Percentiles rank a stretch among this genome's conserved stretches.
phyloP scores from a whole-genome alignment of 2,329 filamentous ascomycete species.

The Pyrenophora seminiperda region DNA sequence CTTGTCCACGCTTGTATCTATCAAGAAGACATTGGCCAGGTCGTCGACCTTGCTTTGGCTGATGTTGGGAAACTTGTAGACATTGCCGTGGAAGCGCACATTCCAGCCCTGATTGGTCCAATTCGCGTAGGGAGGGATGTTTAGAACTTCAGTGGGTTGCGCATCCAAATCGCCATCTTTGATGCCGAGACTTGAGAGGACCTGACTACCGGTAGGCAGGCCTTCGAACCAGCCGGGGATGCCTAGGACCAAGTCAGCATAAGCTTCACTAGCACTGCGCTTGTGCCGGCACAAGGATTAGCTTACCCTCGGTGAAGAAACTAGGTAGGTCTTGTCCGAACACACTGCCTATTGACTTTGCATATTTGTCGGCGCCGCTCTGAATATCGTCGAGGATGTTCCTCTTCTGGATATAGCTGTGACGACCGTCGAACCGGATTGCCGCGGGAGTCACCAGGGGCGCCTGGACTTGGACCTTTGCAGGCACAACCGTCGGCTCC shows the following conservation, averaged over 20 bases:
- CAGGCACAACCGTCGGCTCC: slow-evolving; percentile 40
- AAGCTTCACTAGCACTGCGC: slow-evolving; percentile 23
- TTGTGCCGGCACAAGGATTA: background rate
- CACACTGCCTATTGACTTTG: slow-evolving; percentile 41
- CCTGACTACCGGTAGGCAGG: slow-evolving; percentile 66
- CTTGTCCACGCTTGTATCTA: slow-evolving; percentile 65
- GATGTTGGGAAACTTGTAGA: slow-evolving; percentile 79
- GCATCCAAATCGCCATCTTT: slow-evolving; percentile 63
- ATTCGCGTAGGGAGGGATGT: slow-evolving; percentile 70
- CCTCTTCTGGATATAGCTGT: slow-evolving; percentile 42
- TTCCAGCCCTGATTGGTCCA: slow-evolving; percentile 81
- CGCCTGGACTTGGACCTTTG: slow-evolving; percentile 34
- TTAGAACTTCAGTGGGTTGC: slow-evolving; percentile 71
- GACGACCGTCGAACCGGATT: slow-evolving; percentile 38
- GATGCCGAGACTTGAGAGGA: slow-evolving; percentile 66
- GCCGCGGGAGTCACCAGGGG: slow-evolving; percentile 44
- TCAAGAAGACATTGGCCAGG: slow-evolving; percentile 72
- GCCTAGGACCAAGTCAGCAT: slow-evolving; percentile 42
- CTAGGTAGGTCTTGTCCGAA: slow-evolving; percentile 44
- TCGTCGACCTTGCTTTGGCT: slow-evolving; percentile 67
- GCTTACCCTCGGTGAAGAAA: slow-evolving; percentile 46
- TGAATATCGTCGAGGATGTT: slow-evolving; percentile 42
- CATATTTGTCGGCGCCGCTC: slow-evolving; percentile 37
- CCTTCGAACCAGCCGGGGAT: slow-evolving; percentile 69
- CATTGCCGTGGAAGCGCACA: slow-evolving; percentile 75